phyloP scores from a whole-genome alignment of 805 yeast species.

The Sugiyamaella floridensis region DNA sequence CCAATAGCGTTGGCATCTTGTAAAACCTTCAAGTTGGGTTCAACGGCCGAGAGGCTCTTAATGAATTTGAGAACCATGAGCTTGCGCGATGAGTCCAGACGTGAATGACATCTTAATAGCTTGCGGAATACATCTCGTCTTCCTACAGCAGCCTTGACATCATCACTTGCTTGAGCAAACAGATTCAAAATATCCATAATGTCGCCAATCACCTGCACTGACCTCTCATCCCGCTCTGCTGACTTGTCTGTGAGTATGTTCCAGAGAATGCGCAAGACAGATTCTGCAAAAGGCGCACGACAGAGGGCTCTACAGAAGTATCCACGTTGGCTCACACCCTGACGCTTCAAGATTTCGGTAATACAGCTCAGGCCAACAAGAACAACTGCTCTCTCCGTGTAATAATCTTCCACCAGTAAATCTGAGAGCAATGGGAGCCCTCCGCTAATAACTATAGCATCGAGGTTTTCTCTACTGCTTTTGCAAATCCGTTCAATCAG shows the following conservation, averaged over 20 bases:
- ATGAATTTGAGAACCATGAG: constrained; percentile 38
- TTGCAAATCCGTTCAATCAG: constrained; percentile 23
- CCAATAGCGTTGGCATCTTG: constrained; percentile 37
- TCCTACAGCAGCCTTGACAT: constrained; percentile 32
- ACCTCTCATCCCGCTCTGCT: no score
- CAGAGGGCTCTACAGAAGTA: constrained; percentile 43
- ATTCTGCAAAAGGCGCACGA: constrained; percentile 33
- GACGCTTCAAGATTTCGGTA: constrained; percentile 35
- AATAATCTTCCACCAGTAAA: constrained; percentile 43
- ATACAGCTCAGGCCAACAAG: constrained; percentile 38
- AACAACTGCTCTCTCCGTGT: constrained; percentile 36
- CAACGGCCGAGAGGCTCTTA: constrained; percentile 29
- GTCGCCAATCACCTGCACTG: constrained; percentile 23
- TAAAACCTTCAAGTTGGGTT: constrained; percentile 24
- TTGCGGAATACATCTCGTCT: constrained; percentile 31
- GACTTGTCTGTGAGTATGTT: no score
- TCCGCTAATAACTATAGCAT: constrained; percentile 43
- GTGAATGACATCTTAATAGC: constrained; percentile 24
- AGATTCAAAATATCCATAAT: constrained; percentile 36
- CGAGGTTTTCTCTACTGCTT: constrained; percentile 31
- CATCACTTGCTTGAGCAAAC: constrained; percentile 43
- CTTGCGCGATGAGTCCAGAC: constrained; percentile 30
- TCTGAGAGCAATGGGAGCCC: constrained; percentile 40
- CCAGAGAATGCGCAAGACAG: constrained; percentile 15
- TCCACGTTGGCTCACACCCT: constrained; percentile 30